These are phyloP conservation scores for Rhodomyrtus psidioides DNA, from an alignment of 441 rosid species.

Conservation along the genomic window DNA sequence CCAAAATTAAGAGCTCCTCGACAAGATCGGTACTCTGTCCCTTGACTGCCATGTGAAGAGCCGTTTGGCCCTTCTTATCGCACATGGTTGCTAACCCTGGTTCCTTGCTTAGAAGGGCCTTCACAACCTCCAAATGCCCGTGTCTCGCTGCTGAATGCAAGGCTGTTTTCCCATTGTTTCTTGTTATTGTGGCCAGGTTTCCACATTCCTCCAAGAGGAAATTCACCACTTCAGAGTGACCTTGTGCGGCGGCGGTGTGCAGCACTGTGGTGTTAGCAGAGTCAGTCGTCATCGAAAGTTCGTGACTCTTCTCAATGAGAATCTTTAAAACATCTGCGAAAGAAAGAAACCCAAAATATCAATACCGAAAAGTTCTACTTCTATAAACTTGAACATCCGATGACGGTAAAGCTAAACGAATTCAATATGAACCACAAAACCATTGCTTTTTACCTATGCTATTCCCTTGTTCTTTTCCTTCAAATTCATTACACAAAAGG, in stretches of 20 bases:
- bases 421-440: neutral
- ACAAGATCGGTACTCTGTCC: conserved; percentile 38
- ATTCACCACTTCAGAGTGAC: conserved; percentile 39
- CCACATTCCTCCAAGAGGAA: conserved; percentile 43
- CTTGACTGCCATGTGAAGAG: conserved; percentile 63
- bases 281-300: conserved; percentile 46
- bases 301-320: conserved; percentile 52
- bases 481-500: neutral
- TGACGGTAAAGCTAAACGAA: neutral
- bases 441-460: neutral
- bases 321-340: conserved; percentile 50
- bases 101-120: conserved; percentile 25
- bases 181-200: conserved; percentile 33
- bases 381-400: neutral
- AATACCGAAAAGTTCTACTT: neutral
- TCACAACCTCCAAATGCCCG: conserved; percentile 47
- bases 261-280: conserved; percentile 45
- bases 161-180: conserved; percentile 47
- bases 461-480: neutral
- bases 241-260: conserved; percentile 53
- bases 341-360: neutral
- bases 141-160: conserved; percentile 60
- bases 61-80: conserved; percentile 59
- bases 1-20: conserved; percentile 26
- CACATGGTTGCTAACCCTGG: conserved; percentile 27